Percentiles rank a stretch among this genome's conserved stretches.
These are phyloP conservation scores for Claviceps quebecensis DNA, from an alignment of 2,329 filamentous ascomycete genomes.

Conservation along the genomic window DNA sequence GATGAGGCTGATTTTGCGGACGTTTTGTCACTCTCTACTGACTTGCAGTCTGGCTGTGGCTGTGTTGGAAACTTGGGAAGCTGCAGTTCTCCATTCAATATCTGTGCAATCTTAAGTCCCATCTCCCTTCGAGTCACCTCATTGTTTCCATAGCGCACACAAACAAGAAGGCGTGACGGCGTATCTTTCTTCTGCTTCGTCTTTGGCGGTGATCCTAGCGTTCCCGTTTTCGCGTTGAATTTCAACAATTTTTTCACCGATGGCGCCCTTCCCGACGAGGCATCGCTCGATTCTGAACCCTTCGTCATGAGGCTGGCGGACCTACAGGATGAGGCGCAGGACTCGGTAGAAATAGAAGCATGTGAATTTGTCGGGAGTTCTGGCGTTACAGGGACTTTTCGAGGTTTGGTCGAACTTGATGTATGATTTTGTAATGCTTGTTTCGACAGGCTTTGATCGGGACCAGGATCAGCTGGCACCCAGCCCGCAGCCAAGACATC, in stretches of 20 bases:
- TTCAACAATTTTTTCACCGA: constrained; percentile 30
- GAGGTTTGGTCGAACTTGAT: background rate
- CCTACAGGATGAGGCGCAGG: background rate
- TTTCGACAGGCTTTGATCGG: background rate
- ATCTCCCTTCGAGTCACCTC: constrained; percentile 29
- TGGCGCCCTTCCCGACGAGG: constrained; percentile 11
- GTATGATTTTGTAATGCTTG: background rate
- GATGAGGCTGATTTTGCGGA: constrained; percentile 8
- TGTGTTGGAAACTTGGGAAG: constrained; percentile 12
- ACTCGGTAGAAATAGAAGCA: background rate
- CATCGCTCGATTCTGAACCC: background rate
- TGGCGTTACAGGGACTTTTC: background rate
- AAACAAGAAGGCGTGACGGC: constrained; percentile 29
- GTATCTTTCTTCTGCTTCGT: constrained; percentile 25
- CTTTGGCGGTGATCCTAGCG: constrained; percentile 46
- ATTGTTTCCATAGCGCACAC: constrained; percentile 45
- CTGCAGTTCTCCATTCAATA: constrained; percentile 30
- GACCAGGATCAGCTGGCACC: background rate
- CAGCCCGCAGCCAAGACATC: background rate
- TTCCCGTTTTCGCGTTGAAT: constrained; percentile 47
- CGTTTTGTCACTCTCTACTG: background rate
- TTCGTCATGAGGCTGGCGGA: background rate
- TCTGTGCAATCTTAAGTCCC: constrained; percentile 47
- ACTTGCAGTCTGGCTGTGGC: background rate
- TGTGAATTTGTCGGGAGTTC: background rate